Evolutionary conservation across 768 basidiomycete species (phyloP).

Genomic region (Hypholoma sublateritium): DNA sequence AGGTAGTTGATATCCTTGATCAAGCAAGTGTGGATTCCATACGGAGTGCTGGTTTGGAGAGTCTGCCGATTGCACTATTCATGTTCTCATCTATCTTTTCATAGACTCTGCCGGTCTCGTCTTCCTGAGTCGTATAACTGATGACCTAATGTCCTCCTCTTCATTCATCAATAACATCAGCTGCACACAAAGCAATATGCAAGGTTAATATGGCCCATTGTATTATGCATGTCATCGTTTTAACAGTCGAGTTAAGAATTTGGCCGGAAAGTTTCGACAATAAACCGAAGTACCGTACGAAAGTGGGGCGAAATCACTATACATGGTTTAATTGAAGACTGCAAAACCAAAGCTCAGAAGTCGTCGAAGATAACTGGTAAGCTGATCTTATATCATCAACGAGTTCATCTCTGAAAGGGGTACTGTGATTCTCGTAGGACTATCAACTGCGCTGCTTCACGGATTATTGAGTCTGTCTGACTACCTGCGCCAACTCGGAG

Average conservation of each 20-base stretch:
- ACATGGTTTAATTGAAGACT: constrained; percentile 28
- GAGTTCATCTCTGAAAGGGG: too few species aligned
- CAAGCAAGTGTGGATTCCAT: constrained; percentile 28
- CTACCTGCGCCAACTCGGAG: constrained; percentile 55
- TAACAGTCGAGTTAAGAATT: constrained; percentile 42
- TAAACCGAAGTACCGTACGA: constrained; percentile 48
- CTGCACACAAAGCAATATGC: constrained; percentile 15
- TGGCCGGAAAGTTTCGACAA: constrained; percentile 34
- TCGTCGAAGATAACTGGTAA: constrained; percentile 24
- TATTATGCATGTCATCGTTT: not conserved
- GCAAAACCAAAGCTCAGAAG: constrained; percentile 19
- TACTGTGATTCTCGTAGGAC: constrained; percentile 24
- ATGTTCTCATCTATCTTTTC: constrained; percentile 18
- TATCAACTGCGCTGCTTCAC: constrained; percentile 54
- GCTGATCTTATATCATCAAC: not conserved
- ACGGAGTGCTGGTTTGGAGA: constrained; percentile 35
- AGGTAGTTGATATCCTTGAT: constrained; percentile 42
- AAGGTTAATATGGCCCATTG: constrained; percentile 30
- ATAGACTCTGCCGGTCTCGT: constrained; percentile 15
- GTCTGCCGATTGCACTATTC: not conserved
- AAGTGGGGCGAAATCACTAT: constrained; percentile 55
- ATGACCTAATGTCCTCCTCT: constrained; percentile 19
- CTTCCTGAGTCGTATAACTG: constrained; percentile 17
- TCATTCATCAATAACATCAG: constrained; percentile 21
- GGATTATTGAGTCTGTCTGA: constrained; percentile 55